A percentile compares a stretch with the other conserved stretches of the same genome.
Conservation (phyloP, 768 basidiomycete genomes). For the Austroboletus festivus region DNA sequence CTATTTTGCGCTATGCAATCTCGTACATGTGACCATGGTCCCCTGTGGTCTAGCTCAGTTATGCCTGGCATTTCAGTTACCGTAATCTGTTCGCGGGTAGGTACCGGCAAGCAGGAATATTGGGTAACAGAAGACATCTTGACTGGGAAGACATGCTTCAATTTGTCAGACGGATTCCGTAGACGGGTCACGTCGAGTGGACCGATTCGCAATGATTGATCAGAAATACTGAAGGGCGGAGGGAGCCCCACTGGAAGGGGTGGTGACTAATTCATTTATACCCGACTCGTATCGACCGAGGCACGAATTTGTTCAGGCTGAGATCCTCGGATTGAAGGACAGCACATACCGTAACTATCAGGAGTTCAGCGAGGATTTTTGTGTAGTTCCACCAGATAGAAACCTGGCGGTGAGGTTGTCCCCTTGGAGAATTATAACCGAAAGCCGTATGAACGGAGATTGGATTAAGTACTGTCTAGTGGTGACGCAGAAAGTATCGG, state of each 20-base stretch:
- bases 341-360: constrained; percentile 2
- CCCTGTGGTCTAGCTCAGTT: neutral
- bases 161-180: neutral
- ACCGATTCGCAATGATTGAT: constrained; percentile 18
- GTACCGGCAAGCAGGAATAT: neutral
- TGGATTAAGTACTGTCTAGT: constrained; percentile 1
- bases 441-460: constrained; percentile 5
- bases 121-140: constrained; percentile 2
- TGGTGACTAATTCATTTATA: constrained; percentile 8
- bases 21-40: no score
- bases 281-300: neutral
- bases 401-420: neutral
- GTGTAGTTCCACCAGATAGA: neutral
- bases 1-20: neutral
- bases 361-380: neutral
- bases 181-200: neutral
- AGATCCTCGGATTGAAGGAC: constrained; percentile 19
- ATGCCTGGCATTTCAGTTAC: neutral
- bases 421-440: constrained; percentile 21
- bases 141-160: constrained; percentile 1
- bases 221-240: constrained; percentile 4
- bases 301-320: neutral
- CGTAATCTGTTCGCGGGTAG: neutral
- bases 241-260: neutral
- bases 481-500: neutral